Evolutionary conservation across 2,329 filamentous ascomycete genomes (phyloP), one percentile per base, ranked within the genome.

Genomic region (Calonectria montana): DNA sequence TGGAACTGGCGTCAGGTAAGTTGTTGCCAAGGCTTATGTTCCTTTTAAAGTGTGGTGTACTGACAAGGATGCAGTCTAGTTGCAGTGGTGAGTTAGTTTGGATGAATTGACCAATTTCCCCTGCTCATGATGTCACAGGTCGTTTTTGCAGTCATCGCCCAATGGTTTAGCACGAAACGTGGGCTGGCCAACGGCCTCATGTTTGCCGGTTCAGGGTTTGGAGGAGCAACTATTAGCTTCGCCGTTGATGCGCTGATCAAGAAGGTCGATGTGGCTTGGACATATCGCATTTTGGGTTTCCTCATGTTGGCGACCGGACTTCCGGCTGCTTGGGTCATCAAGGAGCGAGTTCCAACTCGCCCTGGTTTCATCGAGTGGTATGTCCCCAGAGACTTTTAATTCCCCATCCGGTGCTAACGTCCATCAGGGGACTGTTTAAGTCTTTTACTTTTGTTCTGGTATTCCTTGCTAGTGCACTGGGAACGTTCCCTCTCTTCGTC

Each of bases 401-500:
- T 13, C 9, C 3, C 21, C 16, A 7, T 23, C 27, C 4, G 15
- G n/a, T 69, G 31, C 63, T 74, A 69, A 74, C 45, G 48, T 25
- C 21, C 61, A 7, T 55, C 50, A 87, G 86, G 87, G 81, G 81
- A 35, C 81, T 91, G 3, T 89, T 91, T 80, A 84, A 84, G 31
- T 84, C 88, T 69, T 71, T 86, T 35, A 85, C 83, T 9, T 91
- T 91, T 77, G 74, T 83, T 37, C 78, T 87, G 10, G 79, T 91
- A 47, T 91, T 91, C 77, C 73, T 88, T 12, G 86, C 86, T n/a
- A 87, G 88, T 2, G 87, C 85, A 2, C 83, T 91, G n/a, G 89
- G 84, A 6, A 90, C 88, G 1, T 91, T 91, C 75, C 87, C 89
- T 0, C 84, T 91, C 35, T 88, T 90, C 74, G 89, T 91, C 0